These are phyloP conservation scores for Allium sativum DNA, from an alignment of 106 monocot species.

Conservation along the genomic window DNA sequence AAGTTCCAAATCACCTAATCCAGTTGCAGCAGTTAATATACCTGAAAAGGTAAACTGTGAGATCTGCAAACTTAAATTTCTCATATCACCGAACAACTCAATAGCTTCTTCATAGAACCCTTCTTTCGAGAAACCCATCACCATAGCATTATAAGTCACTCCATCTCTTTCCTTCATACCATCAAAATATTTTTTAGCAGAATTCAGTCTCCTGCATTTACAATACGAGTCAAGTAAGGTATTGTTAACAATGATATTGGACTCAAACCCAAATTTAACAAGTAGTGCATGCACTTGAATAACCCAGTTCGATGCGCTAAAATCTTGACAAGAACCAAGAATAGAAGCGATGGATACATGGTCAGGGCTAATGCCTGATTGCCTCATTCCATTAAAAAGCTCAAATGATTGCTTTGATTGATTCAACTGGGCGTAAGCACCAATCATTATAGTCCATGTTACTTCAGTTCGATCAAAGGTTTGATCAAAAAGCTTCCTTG, in stretches of 20 bases:
- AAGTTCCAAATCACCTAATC: conserved; percentile 40
- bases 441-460: conserved; percentile 87
- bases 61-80: conserved; percentile 28
- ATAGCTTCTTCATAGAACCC: conserved; percentile 31
- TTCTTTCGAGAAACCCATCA: conserved; percentile 59
- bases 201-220: conserved; percentile 39
- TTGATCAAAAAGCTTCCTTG: conserved; percentile 31
- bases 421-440: conserved; percentile 19
- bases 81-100: conserved; percentile 44
- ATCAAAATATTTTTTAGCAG: conserved; percentile 29
- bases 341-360: conserved; percentile 34
- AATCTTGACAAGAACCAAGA: conserved; percentile 33
- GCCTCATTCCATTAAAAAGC: conserved; percentile 36
- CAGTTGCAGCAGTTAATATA: conserved; percentile 36
- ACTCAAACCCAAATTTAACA: conserved; percentile 36
- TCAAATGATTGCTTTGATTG: conserved; percentile 21
- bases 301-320: conserved; percentile 12
- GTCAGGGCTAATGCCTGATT: conserved; percentile 26
- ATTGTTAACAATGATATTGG: conserved; percentile 41
- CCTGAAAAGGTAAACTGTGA: conserved; percentile 78
- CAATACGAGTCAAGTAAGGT: conserved; percentile 76
- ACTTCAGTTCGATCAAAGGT: conserved; percentile 33
- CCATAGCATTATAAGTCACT: conserved; percentile 70
- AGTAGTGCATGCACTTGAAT: conserved; percentile 38
- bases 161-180: conserved; percentile 36